Evolutionary conservation across 805 yeast genomes (phyloP).

Genomic region (Sugiyamaella valdiviana): DNA sequence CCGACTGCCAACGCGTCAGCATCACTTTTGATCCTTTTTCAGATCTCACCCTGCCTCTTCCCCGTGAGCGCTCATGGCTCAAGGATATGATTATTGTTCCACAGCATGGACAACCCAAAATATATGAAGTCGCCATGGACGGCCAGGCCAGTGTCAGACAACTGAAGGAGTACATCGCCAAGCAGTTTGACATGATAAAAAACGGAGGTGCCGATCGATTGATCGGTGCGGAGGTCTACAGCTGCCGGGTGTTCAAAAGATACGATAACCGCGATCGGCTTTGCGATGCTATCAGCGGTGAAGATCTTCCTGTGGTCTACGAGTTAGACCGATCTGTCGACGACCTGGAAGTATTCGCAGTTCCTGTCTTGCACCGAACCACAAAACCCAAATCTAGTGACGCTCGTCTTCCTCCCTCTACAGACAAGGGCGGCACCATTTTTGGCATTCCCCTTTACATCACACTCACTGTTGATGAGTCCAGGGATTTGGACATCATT

Average conservation of each 20-base stretch:
- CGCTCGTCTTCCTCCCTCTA: slow-evolving; percentile 3
- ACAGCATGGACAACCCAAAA: slow-evolving; percentile 34
- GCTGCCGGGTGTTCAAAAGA: slow-evolving; percentile 60
- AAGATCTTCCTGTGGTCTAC: slow-evolving; percentile 65
- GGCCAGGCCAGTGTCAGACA: slow-evolving; percentile 60
- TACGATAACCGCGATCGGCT: slow-evolving; percentile 49
- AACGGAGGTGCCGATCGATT: slow-evolving; percentile 34
- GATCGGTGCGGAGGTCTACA: slow-evolving; percentile 57
- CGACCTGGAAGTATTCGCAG: slow-evolving; percentile 15
- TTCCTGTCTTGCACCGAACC: slow-evolving; percentile 20
- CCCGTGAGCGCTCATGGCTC: slow-evolving; percentile 67
- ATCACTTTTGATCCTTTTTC: slow-evolving; percentile 92
- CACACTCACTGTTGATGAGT: slow-evolving; percentile 47
- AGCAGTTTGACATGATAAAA: slow-evolving; percentile 28
- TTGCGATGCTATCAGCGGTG: slow-evolving; percentile 54
- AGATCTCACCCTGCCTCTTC: slow-evolving; percentile 85
- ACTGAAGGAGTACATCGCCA: slow-evolving; percentile 54
- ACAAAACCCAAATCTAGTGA: slow-evolving; percentile 1
- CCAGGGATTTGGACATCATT: slow-evolving; percentile 50
- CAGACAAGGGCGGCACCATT: slow-evolving; percentile 23
- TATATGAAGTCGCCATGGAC: slow-evolving; percentile 51
- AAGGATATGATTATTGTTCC: slow-evolving; percentile 59
- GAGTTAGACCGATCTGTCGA: slow-evolving; percentile 31
- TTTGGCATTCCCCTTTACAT: slow-evolving; percentile 79
- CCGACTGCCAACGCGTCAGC: slow-evolving; percentile 70